phyloP scores from a whole-genome alignment of 495 filamentous ascomycete species.

The Trichocladium antarcticum region DNA sequence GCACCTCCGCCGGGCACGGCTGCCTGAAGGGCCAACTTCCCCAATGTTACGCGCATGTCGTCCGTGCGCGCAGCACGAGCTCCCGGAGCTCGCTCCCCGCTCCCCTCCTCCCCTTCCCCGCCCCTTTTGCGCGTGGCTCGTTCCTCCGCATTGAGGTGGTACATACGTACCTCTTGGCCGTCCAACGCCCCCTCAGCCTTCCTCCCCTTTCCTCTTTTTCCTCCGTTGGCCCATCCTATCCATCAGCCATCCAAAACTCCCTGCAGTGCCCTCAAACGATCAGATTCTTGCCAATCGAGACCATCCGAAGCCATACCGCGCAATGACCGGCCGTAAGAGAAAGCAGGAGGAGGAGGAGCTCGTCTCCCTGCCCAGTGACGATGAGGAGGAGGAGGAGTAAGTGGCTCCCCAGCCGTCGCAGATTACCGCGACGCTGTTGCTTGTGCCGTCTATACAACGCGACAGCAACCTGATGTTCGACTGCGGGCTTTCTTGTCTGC shows the following conservation, averaged over 20 bases:
- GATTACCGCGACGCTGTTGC: conserved; percentile 5
- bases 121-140: conserved; percentile 24
- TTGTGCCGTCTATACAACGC: conserved; percentile 11
- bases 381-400: conserved; percentile 46
- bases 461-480: conserved; percentile 9
- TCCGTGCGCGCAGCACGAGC: not conserved
- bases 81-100: conserved; percentile 11
- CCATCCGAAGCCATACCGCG: conserved; percentile 10
- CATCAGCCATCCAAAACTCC: conserved; percentile 16
- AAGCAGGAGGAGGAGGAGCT: conserved; percentile 45
- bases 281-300: conserved; percentile 17
- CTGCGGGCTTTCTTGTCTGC: conserved; percentile 5
- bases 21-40: conserved; percentile 13
- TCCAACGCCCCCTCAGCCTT: conserved; percentile 28
- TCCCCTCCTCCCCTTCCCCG: conserved; percentile 10
- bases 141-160: conserved; percentile 9
- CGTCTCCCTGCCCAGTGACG: conserved; percentile 40
- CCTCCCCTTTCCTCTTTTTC: conserved; percentile 15
- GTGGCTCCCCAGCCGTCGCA: conserved; percentile 16
- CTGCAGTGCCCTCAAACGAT: conserved; percentile 8
- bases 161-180: conserved; percentile 29
- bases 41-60: conserved; percentile 9
- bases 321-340: conserved; percentile 39
- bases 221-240: conserved; percentile 14
- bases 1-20: not conserved